phyloP scores from a whole-genome alignment of 116 monocot genomes.

The Dioscorea cayenensis region DNA sequence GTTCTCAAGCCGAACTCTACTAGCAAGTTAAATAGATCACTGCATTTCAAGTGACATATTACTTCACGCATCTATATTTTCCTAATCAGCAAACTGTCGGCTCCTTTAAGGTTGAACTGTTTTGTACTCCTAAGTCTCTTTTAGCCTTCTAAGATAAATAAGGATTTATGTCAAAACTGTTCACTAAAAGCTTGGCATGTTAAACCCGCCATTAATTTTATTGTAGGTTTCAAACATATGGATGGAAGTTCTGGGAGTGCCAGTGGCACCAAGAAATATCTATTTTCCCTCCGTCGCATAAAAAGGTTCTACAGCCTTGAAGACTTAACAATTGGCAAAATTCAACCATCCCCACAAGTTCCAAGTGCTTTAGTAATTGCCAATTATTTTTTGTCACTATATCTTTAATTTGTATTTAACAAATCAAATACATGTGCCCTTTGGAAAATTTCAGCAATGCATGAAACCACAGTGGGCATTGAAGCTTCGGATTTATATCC shows the following conservation, averaged over 20 bases:
- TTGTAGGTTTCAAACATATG: constrained; percentile 36
- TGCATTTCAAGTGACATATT: background rate
- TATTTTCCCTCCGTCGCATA: constrained; percentile 13
- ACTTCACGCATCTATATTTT: background rate
- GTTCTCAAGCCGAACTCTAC: background rate
- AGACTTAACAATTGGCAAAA: constrained; percentile 17
- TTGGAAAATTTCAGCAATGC: no score
- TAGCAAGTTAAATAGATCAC: background rate
- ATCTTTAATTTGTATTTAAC: no score
- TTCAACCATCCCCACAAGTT: constrained; percentile 21
- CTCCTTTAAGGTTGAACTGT: background rate
- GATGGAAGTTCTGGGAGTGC: constrained; percentile 29
- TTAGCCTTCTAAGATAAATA: background rate
- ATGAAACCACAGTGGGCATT: no score
- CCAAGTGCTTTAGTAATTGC: constrained; percentile 10
- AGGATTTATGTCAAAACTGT: background rate
- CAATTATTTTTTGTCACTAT: background rate
- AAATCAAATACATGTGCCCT: no score
- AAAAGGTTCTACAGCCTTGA: constrained; percentile 32
- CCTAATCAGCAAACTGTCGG: background rate
- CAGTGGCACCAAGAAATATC: constrained; percentile 23
- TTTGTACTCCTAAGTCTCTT: background rate
- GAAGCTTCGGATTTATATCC: no score
- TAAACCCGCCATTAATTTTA: background rate
- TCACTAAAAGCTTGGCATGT: background rate